These are phyloP conservation scores for Moesziomyces globuligerus DNA, from an alignment of 1,284 basidiomycete genomes.

Conservation along the genomic window DNA sequence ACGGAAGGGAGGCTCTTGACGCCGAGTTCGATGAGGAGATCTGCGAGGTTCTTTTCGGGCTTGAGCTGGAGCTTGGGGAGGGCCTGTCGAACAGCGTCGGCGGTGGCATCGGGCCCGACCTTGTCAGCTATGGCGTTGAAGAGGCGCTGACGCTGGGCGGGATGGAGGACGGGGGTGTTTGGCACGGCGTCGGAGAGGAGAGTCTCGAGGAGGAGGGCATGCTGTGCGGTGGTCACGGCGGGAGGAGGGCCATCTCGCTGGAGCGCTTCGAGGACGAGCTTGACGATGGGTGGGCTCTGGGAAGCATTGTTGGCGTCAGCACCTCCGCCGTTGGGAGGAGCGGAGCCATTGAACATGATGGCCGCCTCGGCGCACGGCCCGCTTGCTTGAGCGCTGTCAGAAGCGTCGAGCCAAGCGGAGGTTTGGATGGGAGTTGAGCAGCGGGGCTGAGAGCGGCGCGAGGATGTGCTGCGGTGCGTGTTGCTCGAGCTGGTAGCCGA, in stretches of 20 bases:
- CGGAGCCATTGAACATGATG: conserved; percentile 49
- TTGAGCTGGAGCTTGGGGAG: conserved; percentile 58
- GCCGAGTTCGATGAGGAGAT: conserved; percentile 57
- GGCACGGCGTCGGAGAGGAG: conserved; percentile 53
- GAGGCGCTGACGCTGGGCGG: conserved; percentile 55
- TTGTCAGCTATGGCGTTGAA: conserved; percentile 61
- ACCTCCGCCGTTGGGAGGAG: conserved; percentile 40
- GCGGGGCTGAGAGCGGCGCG: neutral
- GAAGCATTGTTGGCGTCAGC: conserved; percentile 43
- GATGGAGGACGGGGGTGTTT: conserved; percentile 48
- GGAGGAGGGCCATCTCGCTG: conserved; percentile 75
- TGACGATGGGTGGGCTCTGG: conserved; percentile 46
- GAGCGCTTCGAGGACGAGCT: conserved; percentile 77
- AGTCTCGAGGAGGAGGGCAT: conserved; percentile 76
- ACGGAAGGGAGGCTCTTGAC: conserved; percentile 40
- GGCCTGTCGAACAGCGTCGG: conserved; percentile 59
- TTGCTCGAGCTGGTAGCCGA: neutral
- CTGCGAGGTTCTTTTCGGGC: conserved; percentile 47
- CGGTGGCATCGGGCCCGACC: conserved; percentile 59
- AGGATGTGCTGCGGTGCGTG: neutral
- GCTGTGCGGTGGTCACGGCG: conserved; percentile 78
- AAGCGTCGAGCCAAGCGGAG: conserved; percentile 70
- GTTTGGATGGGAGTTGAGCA: neutral
- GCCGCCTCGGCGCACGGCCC: conserved; percentile 47
- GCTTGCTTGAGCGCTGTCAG: conserved; percentile 30